Conservation (phyloP, 2,329 filamentous ascomycete species). For the Aspergillus carbonarius region DNA sequence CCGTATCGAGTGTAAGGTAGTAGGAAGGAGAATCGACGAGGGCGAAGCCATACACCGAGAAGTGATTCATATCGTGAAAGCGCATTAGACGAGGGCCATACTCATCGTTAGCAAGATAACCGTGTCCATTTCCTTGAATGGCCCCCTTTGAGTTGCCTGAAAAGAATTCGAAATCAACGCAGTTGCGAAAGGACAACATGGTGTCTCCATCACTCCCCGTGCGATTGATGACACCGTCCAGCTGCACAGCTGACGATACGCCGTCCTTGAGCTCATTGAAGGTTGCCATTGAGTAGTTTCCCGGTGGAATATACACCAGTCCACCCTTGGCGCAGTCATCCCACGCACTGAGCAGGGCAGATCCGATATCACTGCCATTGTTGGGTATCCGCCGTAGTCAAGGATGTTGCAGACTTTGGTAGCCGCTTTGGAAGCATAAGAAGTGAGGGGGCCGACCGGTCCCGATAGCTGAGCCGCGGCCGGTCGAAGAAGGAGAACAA, state of each 20-base stretch:
- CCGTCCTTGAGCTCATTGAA: constrained; percentile 50
- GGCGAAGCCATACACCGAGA: constrained; percentile 50
- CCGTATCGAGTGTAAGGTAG: constrained; percentile 50
- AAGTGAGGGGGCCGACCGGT: not conserved
- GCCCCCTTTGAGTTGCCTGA: constrained; percentile 46
- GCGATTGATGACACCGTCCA: constrained; percentile 38
- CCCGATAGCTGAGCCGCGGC: not conserved
- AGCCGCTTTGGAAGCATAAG: constrained; percentile 14
- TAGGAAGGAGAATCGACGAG: constrained; percentile 52
- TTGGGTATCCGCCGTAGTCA: constrained; percentile 51
- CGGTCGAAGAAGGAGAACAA: too few species aligned
- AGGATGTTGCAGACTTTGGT: constrained; percentile 48
- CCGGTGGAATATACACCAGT: constrained; percentile 49
- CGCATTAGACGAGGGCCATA: constrained; percentile 50
- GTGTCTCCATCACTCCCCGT: too few species aligned
- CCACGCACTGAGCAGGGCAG: not conserved
- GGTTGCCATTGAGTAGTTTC: constrained; percentile 49
- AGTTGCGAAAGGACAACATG: not conserved
- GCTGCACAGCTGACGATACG: constrained; percentile 48
- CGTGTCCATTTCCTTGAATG: constrained; percentile 52
- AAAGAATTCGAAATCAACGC: constrained; percentile 50
- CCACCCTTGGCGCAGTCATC: constrained; percentile 49
- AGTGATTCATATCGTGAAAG: constrained; percentile 46
- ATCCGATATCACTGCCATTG: constrained; percentile 43
- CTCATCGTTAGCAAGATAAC: constrained; percentile 44